phyloP scores from a whole-genome alignment of 1,284 basidiomycete genomes.

The Taiwanofungus camphoratus region DNA sequence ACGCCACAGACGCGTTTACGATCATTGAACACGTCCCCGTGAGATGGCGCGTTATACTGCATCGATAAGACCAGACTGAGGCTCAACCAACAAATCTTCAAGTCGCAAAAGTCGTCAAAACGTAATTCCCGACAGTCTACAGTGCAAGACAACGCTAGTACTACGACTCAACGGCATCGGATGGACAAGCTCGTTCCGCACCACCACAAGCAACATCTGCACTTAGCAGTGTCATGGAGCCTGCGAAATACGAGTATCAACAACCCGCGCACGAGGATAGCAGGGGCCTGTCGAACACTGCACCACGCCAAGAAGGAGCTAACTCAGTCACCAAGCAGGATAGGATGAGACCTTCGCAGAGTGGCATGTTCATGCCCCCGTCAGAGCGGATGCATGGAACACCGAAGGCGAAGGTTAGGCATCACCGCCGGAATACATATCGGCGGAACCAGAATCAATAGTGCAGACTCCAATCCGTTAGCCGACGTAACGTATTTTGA shows the following conservation, averaged over 20 bases:
- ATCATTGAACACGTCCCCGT: constrained; percentile 2
- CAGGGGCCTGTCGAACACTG: constrained; percentile 15
- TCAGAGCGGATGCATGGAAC: constrained; percentile 7
- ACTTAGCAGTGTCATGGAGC: constrained; percentile 4
- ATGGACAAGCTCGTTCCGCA: not conserved
- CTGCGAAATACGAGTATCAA: constrained; percentile 5
- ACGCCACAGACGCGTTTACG: constrained; percentile 7
- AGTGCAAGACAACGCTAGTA: not conserved
- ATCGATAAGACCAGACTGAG: too few species aligned
- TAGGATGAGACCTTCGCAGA: constrained; percentile 14
- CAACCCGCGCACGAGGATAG: constrained; percentile 7
- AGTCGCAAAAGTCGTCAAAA: not conserved
- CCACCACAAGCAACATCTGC: not conserved
- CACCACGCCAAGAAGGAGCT: constrained; percentile 16
- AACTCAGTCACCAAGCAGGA: constrained; percentile 19
- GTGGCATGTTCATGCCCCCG: constrained; percentile 8
- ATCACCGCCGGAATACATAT: constrained; percentile 10
- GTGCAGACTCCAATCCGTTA: constrained; percentile 21
- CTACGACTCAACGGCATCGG: not conserved
- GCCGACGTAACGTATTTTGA: constrained; percentile 70
- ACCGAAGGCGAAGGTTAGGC: constrained; percentile 14
- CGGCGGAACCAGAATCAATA: constrained; percentile 11
- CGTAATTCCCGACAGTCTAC: not conserved
- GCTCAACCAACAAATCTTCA: too few species aligned
- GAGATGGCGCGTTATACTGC: too few species aligned